Percentiles rank a stretch among this genome's conserved stretches.
phyloP scores from a whole-genome alignment of 192 early-diverging fungal species.

The Phycomyces nitens region DNA sequence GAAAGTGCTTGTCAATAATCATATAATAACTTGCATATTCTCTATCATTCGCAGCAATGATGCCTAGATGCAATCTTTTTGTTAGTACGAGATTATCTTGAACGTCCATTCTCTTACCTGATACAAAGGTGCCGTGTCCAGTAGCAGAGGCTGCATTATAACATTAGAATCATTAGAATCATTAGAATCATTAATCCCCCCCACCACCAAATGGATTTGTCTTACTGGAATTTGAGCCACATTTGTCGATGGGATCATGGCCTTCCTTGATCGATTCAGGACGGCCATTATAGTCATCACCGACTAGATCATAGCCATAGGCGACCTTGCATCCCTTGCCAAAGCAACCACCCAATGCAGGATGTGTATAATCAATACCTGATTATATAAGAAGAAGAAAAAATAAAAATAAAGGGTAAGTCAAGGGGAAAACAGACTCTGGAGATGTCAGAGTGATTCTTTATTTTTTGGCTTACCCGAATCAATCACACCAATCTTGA shows the following conservation, averaged over 20 bases:
- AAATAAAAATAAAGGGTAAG: not conserved
- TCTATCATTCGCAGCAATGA: constrained; percentile 42
- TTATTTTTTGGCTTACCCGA: constrained; percentile 36
- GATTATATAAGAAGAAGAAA: not conserved
- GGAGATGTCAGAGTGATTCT: too few relatives aligned
- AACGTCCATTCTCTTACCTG: too few relatives aligned
- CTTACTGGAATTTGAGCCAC: constrained; percentile 30
- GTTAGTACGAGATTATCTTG: too few relatives aligned
- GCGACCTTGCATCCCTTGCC: constrained; percentile 53
- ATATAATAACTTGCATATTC: constrained; percentile 13
- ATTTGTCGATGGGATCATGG: constrained; percentile 48
- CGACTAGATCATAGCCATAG: constrained; percentile 66
- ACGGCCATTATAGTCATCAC: constrained; percentile 45
- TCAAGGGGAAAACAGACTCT: not conserved
- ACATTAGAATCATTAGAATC: not conserved
- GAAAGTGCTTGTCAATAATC: not conserved
- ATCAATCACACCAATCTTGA: constrained; percentile 69
- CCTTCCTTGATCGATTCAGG: constrained; percentile 27
- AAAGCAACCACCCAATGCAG: constrained; percentile 63
- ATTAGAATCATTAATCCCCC: too few relatives aligned
- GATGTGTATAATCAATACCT: constrained; percentile 57
- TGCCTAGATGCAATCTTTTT: constrained; percentile 4
- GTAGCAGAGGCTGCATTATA: constrained; percentile 7
- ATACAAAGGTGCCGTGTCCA: constrained; percentile 66
- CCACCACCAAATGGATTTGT: not conserved